Conservation (phyloP, 768 basidiomycete species). For the Candolleomyces eurysporus region DNA sequence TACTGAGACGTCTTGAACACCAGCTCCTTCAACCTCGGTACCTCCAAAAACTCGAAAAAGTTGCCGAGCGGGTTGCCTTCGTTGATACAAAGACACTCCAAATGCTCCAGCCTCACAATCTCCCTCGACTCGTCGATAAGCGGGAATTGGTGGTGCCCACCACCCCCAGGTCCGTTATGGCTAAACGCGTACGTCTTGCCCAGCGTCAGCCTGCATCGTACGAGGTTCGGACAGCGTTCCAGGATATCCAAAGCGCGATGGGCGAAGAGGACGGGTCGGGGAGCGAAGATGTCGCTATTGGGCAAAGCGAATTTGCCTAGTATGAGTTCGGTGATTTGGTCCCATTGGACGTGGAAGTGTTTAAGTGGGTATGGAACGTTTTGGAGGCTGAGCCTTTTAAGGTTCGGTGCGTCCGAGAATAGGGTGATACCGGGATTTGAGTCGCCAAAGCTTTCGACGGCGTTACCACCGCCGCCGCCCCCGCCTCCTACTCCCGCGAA, state of each 20-base stretch:
- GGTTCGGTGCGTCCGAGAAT: neutral
- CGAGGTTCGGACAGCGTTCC: conserved; percentile 1
- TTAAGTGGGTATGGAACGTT: conserved; percentile 2
- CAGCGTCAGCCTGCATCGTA: conserved; percentile 3
- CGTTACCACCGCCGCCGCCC: neutral
- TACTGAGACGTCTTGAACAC: conserved; percentile 1
- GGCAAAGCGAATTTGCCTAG: conserved; percentile 2
- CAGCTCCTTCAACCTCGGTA: conserved; percentile 5
- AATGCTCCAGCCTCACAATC: neutral
- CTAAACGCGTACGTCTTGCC: neutral
- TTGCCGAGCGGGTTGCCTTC: conserved; percentile 2
- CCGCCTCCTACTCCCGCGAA: neutral
- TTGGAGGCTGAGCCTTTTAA: conserved; percentile 4
- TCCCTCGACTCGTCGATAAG: neutral
- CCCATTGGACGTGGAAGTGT: conserved; percentile 2
- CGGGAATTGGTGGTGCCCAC: neutral
- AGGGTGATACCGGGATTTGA: neutral
- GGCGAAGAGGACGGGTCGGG: neutral
- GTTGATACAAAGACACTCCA: conserved; percentile 2
- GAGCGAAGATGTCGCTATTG: conserved; percentile 3
- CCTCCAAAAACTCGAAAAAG: conserved; percentile 5
- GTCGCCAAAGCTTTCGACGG: neutral
- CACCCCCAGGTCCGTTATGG: neutral
- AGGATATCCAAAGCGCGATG: conserved; percentile 2
- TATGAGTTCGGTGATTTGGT: conserved; percentile 7